A percentile compares a stretch with the other conserved stretches of the same genome.
phyloP scores from a whole-genome alignment of 2,329 filamentous ascomycete genomes.

The Ophioceras dolichostomum region DNA sequence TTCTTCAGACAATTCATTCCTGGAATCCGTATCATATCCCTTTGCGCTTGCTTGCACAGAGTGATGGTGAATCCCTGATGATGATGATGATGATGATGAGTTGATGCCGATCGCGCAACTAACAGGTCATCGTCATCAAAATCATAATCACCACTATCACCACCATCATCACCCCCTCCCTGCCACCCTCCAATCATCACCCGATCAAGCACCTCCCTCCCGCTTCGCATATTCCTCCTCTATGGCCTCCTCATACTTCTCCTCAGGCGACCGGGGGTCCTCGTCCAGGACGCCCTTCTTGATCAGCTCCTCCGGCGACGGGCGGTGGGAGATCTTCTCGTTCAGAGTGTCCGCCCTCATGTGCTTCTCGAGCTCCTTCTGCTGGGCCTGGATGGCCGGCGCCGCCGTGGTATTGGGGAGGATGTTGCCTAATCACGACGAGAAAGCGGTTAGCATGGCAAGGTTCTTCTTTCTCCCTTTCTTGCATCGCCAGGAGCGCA shows the following conservation, averaged over 20 bases:
- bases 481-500: too few relatives aligned
- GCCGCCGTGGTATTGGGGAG: conserved; percentile 68
- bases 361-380: conserved; percentile 74
- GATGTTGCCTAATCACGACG: conserved; percentile 57
- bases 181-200: too few relatives aligned
- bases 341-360: conserved; percentile 83
- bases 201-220: conserved; percentile 41
- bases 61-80: too few relatives aligned
- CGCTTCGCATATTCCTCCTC: conserved; percentile 51
- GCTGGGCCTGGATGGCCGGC: conserved; percentile 66
- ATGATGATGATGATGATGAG: too few relatives aligned
- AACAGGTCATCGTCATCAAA: too few relatives aligned
- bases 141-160: too few relatives aligned
- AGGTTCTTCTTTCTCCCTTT: too few relatives aligned
- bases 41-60: too few relatives aligned
- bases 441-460: background rate
- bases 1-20: too few relatives aligned
- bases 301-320: conserved; percentile 63
- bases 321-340: conserved; percentile 71
- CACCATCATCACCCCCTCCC: too few relatives aligned
- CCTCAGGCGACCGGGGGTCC: conserved; percentile 45
- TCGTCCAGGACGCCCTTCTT: conserved; percentile 68
- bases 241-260: conserved; percentile 47
- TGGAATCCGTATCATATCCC: too few relatives aligned
- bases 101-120: too few relatives aligned